These are phyloP conservation scores for Waltiozyma sp. DNA, from an alignment of 1,139 yeast genomes.

Conservation along the genomic window DNA sequence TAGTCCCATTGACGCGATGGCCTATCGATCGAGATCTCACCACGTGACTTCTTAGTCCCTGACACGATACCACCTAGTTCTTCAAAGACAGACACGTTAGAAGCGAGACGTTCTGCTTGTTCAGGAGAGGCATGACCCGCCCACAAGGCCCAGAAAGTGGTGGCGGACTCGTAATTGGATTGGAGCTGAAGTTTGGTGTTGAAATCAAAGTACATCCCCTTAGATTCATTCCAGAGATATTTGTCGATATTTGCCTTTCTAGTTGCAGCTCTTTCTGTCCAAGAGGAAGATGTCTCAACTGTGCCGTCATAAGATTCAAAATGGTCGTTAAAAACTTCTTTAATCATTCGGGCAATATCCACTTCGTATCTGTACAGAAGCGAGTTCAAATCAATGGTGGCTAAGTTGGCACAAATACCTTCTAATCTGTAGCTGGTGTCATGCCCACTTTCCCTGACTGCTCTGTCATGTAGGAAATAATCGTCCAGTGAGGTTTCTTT, in stretches of 20 bases:
- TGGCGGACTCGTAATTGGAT: slow-evolving; percentile 73
- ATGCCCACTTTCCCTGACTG: slow-evolving; percentile 94
- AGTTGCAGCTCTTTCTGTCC: slow-evolving; percentile 46
- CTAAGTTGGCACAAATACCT: slow-evolving; percentile 80
- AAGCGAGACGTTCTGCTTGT: slow-evolving; percentile 62
- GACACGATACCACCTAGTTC: slow-evolving; percentile 84
- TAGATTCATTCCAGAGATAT: slow-evolving; percentile 77
- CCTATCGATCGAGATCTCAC: slow-evolving; percentile 53
- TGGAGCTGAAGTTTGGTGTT: slow-evolving; percentile 48
- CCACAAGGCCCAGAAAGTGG: slow-evolving; percentile 92
- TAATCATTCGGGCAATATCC: slow-evolving; percentile 65
- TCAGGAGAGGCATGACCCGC: slow-evolving; percentile 59
- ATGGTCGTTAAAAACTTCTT: slow-evolving; percentile 42
- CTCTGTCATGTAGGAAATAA: slow-evolving; percentile 86
- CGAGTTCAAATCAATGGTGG: slow-evolving; percentile 84
- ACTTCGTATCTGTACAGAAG: slow-evolving; percentile 81
- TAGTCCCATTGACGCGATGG: slow-evolving; percentile 97
- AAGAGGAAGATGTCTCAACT: slow-evolving; percentile 39
- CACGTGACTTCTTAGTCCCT: slow-evolving; percentile 71
- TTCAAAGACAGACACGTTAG: slow-evolving; percentile 59
- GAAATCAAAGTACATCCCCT: slow-evolving; percentile 78
- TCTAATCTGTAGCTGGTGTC: slow-evolving; percentile 89
- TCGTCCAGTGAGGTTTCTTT: slow-evolving; percentile 74
- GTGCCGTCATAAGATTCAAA: slow-evolving; percentile 29
- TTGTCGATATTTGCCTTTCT: slow-evolving; percentile 52